Evolutionary conservation across 306 rosid genomes (phyloP), one percentile per base, ranked within the genome.

Genomic region (Cucurbita ficifolia): DNA sequence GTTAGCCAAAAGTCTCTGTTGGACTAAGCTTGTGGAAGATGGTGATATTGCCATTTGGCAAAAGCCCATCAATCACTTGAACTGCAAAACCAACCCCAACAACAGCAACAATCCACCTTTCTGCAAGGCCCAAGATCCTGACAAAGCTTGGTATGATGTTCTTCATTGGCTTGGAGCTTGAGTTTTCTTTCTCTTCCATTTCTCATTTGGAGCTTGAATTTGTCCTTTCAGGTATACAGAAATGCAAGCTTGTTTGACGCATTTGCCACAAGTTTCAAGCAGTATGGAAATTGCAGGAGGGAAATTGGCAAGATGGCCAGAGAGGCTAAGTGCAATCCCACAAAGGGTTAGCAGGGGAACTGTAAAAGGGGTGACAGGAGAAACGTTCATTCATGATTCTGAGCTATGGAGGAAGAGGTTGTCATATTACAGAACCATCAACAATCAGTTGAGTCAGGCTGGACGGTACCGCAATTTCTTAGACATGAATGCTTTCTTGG

Each of bases 401-500:
- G 63, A 67, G n/a, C 54, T 87, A 19, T 92, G 98, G 96, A 80
- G 81, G 75, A 87, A 83, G 75, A 85, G 96, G 75, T 59, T 87
- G 18, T 76, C 90, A 10, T 77, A 88, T 76, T 92, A 90, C 36
- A 86, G 81, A 79, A 36, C 73, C 8, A 82, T 88, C 75, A 84
- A 88, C 55, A 75, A 59, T 62, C 89, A 83, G 54, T 70, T 92
- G 10, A 85, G 83, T 40, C 77, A 82, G 73, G 49, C 88, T 5
- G 92, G 91, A 21, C 82, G 96, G 61, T 92, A 90, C 73, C 82
- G 96, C 11, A 92, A 92, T 70, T 46, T 92, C 77, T 63, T 90
- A 45, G 98, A 90, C 78, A 92, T 92, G 98, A 92, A 92, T 73
- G 88, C 96, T 46, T 48, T 74, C 77, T 79, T 88, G 80, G 98